Base-by-base conservation (phyloP, 805 yeast genomes). In the Wickerhamomyces canadensis region DNA sequence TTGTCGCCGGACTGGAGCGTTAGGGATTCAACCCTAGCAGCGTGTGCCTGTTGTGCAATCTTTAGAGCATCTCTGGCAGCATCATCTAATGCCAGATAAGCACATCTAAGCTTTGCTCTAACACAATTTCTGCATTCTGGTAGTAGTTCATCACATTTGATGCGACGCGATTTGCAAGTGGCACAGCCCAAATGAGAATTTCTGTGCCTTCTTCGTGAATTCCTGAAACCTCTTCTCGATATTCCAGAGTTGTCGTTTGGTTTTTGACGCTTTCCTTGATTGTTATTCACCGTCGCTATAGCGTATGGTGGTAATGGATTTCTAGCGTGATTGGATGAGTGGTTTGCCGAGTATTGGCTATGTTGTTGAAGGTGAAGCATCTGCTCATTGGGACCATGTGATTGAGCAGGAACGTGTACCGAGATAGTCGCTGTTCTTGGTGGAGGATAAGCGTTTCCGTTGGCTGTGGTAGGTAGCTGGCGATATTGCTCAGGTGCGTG, bases 171-270 rank as follows among this genome's bases (percentile, higher is more conserved):
- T 49, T 78, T 78, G 57, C 85, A 78, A 16, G 79, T 76, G 4
- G 75, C 77, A 59, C 93, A 83, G n/a, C 93, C 91, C 36, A 74
- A 54, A 50, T 80, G 87, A 6, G 85, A 78, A 60, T 80, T 80
- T 40, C 80, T 65, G 57, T 80, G 87, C 41, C 72, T 69, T 48
- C 82, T 64, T 49, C 85, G 62, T 16, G 56, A 53, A 26, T 45
- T 53, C 32, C 57, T 41, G 34, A 42, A 39, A 5, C 47, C 45
- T 30, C 44, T 48, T 32, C 45, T 52, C 4, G 34, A 21, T 15
- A 28, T 13, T 7, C 16, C 33, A 9, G 41, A 27, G 14, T 16
- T n/a, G 15, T 24, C 22, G 12, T 41, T 42, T 19, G 36, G 30
- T 18, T 29, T 47, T 16, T 19, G 14, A 38, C 45, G 45, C 12